A percentile compares a stretch with the other conserved stretches of the same genome.
Conservation (phyloP, 768 basidiomycete genomes). For the Kwoniella sp. region DNA sequence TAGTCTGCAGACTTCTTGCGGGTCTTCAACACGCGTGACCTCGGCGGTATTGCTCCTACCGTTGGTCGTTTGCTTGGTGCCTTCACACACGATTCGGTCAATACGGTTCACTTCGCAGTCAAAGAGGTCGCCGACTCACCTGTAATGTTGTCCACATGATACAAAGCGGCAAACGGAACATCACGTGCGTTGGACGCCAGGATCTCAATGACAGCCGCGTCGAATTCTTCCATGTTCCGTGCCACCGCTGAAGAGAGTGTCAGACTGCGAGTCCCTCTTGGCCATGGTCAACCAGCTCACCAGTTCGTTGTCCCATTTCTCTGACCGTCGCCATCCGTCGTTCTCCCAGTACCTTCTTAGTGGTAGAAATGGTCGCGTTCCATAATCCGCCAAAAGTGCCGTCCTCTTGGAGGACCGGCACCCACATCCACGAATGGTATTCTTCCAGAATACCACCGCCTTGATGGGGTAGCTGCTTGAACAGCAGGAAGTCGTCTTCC, state of each 20-base stretch:
- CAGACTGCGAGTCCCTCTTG: neutral
- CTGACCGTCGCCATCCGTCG: constrained; percentile 35
- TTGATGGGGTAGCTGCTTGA: constrained; percentile 35
- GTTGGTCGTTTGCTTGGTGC: too few species aligned
- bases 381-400: constrained; percentile 41
- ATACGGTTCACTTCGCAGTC: too few species aligned
- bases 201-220: constrained; percentile 39
- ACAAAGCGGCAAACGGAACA: constrained; percentile 42
- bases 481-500: constrained; percentile 42
- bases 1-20: neutral
- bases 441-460: constrained; percentile 33
- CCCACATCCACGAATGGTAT: constrained; percentile 48
- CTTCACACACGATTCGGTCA: too few species aligned
- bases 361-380: constrained; percentile 45
- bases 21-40: constrained; percentile 2
- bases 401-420: constrained; percentile 38
- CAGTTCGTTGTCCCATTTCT: constrained; percentile 42
- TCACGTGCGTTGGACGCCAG: constrained; percentile 35
- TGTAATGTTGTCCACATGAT: constrained; percentile 32
- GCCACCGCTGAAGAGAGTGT: constrained; percentile 28
- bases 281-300: constrained; percentile 15
- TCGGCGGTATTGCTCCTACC: constrained; percentile 2
- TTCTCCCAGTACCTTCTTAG: constrained; percentile 42
- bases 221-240: constrained; percentile 38
- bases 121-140: too few species aligned